Conservation (phyloP, 2,329 filamentous ascomycete genomes). For the Blastomyces gilchristii region DNA sequence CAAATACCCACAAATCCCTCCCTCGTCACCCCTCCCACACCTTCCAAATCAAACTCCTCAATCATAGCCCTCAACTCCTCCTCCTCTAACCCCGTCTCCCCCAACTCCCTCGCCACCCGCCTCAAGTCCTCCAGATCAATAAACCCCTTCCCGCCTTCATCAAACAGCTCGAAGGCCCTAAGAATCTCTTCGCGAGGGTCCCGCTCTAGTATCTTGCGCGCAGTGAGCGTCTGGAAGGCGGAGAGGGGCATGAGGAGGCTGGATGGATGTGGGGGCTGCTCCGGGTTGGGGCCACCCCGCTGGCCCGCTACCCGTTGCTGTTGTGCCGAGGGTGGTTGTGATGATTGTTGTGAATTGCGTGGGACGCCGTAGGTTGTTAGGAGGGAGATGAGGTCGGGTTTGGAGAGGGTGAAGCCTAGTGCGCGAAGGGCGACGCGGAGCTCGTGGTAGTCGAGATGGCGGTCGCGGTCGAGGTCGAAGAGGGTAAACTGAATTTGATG, state of each 20-base stretch:
- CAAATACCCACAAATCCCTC: conserved; percentile 60
- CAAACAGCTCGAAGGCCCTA: conserved; percentile 85
- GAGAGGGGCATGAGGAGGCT: conserved; percentile 63
- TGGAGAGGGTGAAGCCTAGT: conserved; percentile 83
- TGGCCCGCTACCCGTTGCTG: conserved; percentile 16
- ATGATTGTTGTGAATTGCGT: conserved; percentile 39
- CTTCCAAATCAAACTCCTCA: conserved; percentile 92
- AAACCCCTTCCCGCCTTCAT: conserved; percentile 80
- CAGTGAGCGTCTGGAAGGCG: conserved; percentile 65
- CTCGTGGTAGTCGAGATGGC: conserved; percentile 93
- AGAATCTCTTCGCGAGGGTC: conserved; percentile 87
- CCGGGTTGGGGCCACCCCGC: conserved; percentile 31
- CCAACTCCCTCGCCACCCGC: conserved; percentile 78
- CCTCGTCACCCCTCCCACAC: conserved; percentile 63
- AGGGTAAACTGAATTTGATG: conserved; percentile 61
- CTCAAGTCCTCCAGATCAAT: conserved; percentile 84
- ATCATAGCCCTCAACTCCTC: conserved; percentile 93
- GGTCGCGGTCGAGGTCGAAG: conserved; percentile 94
- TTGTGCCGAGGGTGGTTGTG: conserved; percentile 32
- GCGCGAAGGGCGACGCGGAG: conserved; percentile 94
- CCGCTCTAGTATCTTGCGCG: conserved; percentile 66
- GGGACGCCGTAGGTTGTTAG: conserved; percentile 72
- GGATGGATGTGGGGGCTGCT: conserved; percentile 43
- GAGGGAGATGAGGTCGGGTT: conserved; percentile 70
- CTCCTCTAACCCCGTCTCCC: conserved; percentile 77